These are phyloP conservation scores for Aspergillus ruber DNA, from an alignment of 2,329 filamentous ascomycete genomes.

Conservation along the genomic window DNA sequence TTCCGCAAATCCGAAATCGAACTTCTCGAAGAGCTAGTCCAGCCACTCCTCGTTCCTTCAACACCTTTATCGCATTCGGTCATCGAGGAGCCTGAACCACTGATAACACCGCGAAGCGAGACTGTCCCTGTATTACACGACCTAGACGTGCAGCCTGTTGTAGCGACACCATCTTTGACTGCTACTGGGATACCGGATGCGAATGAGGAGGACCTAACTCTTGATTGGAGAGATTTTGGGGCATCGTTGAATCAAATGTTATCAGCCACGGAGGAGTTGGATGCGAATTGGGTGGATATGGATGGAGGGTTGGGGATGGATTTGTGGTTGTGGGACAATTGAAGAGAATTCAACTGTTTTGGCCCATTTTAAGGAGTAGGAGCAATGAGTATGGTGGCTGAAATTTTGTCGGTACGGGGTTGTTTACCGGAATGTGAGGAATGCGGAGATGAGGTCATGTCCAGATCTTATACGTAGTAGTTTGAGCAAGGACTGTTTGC, in stretches of 20 bases:
- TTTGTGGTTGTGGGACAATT: constrained; percentile 15
- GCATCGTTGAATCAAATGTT: constrained; percentile 18
- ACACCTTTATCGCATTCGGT: not conserved
- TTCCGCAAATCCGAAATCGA: constrained; percentile 18
- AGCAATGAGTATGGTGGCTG: no score
- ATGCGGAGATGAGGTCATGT: no score
- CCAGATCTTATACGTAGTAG: no score
- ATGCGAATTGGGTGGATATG: constrained; percentile 9
- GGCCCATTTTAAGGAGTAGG: no score
- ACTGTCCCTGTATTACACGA: not conserved
- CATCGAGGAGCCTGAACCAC: not conserved
- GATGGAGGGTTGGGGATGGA: constrained; percentile 12
- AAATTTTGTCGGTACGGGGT: no score
- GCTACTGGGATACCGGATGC: not conserved
- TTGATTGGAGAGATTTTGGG: constrained; percentile 15
- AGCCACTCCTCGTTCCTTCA: constrained; percentile 5
- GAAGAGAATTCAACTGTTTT: no score
- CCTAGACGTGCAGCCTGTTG: not conserved
- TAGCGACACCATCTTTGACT: not conserved
- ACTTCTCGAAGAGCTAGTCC: constrained; percentile 13
- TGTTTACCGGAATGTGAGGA: no score
- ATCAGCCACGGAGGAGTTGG: constrained; percentile 14
- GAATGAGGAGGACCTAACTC: constrained; percentile 9
- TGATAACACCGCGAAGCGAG: not conserved
- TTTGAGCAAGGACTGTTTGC: no score